phyloP scores from a whole-genome alignment of 2,329 filamentous ascomycete genomes.

The Pleoardoris graminearum region DNA sequence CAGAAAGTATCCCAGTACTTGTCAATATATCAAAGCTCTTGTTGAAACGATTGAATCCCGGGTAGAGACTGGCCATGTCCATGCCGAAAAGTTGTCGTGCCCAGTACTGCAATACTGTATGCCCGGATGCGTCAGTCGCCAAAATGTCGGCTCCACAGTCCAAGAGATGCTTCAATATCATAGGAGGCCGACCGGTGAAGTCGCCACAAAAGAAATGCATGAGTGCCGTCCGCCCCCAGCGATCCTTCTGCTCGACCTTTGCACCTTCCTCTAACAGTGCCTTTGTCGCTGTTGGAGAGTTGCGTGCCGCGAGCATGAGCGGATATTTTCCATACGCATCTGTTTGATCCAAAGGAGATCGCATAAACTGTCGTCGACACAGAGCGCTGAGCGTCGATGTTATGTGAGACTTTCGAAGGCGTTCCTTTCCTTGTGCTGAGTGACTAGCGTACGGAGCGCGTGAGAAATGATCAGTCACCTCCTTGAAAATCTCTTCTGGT shows the following conservation, averaged over 20 bases:
- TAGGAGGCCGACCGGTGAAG: neutral
- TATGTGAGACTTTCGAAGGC: neutral
- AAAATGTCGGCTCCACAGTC: neutral
- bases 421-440: neutral
- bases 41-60: constrained; percentile 2
- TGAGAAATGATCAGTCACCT: neutral
- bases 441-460: neutral
- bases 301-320: neutral
- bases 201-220: constrained; percentile 5
- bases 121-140: neutral
- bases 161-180: neutral
- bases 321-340: neutral
- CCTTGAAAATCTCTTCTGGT: neutral
- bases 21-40: constrained; percentile 1
- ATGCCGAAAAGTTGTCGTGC: neutral
- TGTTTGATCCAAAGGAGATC: neutral
- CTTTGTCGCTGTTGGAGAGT: constrained; percentile 1
- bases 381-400: neutral
- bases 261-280: neutral
- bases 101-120: neutral
- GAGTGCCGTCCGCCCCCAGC: neutral
- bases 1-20: neutral
- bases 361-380: neutral
- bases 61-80: neutral
- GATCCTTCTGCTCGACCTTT: neutral